phyloP scores from a whole-genome alignment of 2,329 filamentous ascomycete species.

The Colletotrichum cereale region DNA sequence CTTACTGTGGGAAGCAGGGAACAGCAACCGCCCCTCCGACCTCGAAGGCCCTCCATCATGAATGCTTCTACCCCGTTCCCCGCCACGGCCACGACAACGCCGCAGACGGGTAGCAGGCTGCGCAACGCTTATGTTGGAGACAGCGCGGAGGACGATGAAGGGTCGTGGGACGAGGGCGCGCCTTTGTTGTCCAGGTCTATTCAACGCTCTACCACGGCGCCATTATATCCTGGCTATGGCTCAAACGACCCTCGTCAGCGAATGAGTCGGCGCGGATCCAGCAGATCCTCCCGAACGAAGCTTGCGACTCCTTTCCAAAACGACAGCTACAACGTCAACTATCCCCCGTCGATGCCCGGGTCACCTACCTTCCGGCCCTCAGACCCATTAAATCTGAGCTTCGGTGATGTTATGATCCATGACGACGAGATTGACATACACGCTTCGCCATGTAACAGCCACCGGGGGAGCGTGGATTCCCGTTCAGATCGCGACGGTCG shows the following conservation, averaged over 20 bases:
- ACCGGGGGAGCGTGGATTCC: constrained; percentile 47
- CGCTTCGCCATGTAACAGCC: constrained; percentile 46
- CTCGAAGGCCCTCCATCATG: constrained; percentile 70
- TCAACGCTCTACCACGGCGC: constrained; percentile 47
- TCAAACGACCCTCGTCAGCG: constrained; percentile 42
- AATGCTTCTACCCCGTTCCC: constrained; percentile 51
- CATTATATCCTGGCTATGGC: constrained; percentile 38
- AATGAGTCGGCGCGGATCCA: constrained; percentile 61
- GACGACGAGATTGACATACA: constrained; percentile 66
- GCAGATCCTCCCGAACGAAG: constrained; percentile 63
- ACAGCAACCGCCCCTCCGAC: constrained; percentile 70
- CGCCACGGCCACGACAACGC: constrained; percentile 22
- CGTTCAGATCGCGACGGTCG: constrained; percentile 46
- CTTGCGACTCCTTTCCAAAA: constrained; percentile 49
- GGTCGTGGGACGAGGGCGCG: constrained; percentile 61
- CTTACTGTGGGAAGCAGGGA: constrained; percentile 56
- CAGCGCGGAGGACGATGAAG: constrained; percentile 61
- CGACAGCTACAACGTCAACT: constrained; percentile 74
- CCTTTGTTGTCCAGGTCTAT: constrained; percentile 65
- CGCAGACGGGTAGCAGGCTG: constrained; percentile 43
- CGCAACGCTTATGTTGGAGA: constrained; percentile 50
- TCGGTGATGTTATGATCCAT: constrained; percentile 78
- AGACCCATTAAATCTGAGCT: constrained; percentile 66
- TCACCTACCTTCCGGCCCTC: constrained; percentile 66
- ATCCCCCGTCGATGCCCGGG: constrained; percentile 76